Base-by-base conservation (phyloP, 179 eudicot species). In the Vitellaria paradoxa region DNA sequence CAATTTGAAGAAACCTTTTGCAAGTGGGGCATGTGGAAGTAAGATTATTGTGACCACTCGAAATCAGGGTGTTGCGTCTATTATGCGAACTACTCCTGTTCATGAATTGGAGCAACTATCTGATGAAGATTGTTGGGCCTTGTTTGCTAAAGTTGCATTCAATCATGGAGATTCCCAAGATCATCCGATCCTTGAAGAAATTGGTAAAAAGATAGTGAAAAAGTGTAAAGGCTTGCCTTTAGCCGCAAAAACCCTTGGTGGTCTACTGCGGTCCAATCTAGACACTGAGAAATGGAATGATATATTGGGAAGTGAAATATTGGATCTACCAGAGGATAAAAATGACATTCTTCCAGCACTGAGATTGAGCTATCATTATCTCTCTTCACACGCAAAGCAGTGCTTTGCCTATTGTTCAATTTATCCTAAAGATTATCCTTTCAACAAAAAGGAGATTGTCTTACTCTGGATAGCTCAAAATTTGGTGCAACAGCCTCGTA, bases 371-470 rank as follows among this genome's bases (percentile, higher is more conserved):
- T 84, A 79, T 56, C 13, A 69, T 59, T 74, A 60, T 69, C 81
- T 84, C 10, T 81, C 80, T 56, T 56, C 87, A 1, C 76, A 82
- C 57, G 55, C 82, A 49, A 82, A 82, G 78, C 77, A 69, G 23
- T 82, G 87, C 60, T 79, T 82, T 37, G 79, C 85, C 9, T 85
- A 73, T 56, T 85, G 83, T 60, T 74, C 82, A 9, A 18, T 82
- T 4, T 82, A 79, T 70, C 85, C 85, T 0, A 63, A 82, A 57
- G 61, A 52, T 49, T 69, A 82, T 20, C 42, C 8, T 21, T 79
- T 85, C 49, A 56, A 57, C 12, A 68, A 57, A 18, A 65, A 75
- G 77, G 26, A 4, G 49, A 18, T 40, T 13, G 77, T 74, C 2
- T n/a, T 10, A 57, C 7, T 74, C 20, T 74, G 69, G 77, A 74